Evolutionary conservation across 176 grass and related monocot genomes (phyloP), one percentile per base, ranked within the genome.

Genomic region (Oryza officinalis): DNA sequence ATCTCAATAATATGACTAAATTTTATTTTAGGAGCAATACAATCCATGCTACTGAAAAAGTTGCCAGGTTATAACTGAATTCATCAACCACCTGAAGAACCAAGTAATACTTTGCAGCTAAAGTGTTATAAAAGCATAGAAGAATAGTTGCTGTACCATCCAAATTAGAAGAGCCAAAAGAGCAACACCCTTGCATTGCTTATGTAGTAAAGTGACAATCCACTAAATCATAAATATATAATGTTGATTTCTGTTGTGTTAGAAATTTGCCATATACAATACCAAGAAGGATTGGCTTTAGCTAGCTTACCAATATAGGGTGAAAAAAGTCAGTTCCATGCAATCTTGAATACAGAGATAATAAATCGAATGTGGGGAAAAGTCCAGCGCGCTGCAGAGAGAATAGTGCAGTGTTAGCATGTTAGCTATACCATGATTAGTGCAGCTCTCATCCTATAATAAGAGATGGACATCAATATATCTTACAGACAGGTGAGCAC

Each of bases 361-460:
- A 85, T 67, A 98, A 74, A 83, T 98, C 96, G 15, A 92, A 95
- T 35, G 93, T 95, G 47, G 93, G 96, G 63, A 98, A 93, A 84
- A 95, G 87, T 57, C 93, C 96, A 92, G 96, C 93, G 71, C 65
- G 83, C 96, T 98, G 87, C 73, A 83, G 35, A 86, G 83, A 72
- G 35, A 67, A 27, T 5, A 79, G 87, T 76, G 78, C 37, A 76
- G 65, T 59, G 81, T 63, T 43, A 57, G 17, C 41, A 76, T 79
- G 75, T 67, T 67, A 67, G 27, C 64, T 85, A 40, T 41, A 60
- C 28, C 75, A 61, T 64, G 20, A 38, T 80, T 84, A 20, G 45
- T 85, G 66, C 59, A 65, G 38, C n/a, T 80, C 70, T 75, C 50
- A 87, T 68, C 57, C 38, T 52, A 65, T 50, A 75, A 33, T 35